Conservation (phyloP, 2,329 filamentous ascomycete genomes). For the Botrytis porri region DNA sequence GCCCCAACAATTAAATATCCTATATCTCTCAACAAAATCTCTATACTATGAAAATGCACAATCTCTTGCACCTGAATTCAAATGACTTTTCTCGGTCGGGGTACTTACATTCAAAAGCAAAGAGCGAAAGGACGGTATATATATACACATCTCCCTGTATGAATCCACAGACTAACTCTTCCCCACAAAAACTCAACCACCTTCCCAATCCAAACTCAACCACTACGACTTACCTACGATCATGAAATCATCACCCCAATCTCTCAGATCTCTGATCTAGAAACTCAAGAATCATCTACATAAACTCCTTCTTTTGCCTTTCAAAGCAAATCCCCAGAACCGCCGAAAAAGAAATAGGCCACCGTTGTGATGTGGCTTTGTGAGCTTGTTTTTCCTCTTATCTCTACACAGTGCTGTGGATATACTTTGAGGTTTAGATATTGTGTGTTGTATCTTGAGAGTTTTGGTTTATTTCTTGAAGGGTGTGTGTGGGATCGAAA, state of each 20-base stretch:
- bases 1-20: not conserved
- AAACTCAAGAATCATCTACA: not conserved
- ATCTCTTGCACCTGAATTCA: rapidly evolving
- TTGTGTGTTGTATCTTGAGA: no score
- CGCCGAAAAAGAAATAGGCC: not conserved
- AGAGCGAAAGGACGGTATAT: not conserved
- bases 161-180: rapidly evolving
- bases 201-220: not conserved
- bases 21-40: not conserved
- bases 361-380: no score
- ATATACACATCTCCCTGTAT: not conserved
- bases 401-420: not conserved
- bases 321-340: no score
- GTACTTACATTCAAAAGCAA: not conserved
- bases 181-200: no score
- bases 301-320: not conserved
- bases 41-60: not conserved
- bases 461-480: no score
- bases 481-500: not conserved
- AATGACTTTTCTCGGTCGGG: no score
- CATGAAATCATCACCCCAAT: not conserved
- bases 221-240: rapidly evolving
- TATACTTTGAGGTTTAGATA: not conserved
- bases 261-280: not conserved
- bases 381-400: no score